Percentiles rank a stretch among this genome's conserved stretches.
phyloP scores from a whole-genome alignment of 805 yeast genomes.

The Myxozyma monticola region DNA sequence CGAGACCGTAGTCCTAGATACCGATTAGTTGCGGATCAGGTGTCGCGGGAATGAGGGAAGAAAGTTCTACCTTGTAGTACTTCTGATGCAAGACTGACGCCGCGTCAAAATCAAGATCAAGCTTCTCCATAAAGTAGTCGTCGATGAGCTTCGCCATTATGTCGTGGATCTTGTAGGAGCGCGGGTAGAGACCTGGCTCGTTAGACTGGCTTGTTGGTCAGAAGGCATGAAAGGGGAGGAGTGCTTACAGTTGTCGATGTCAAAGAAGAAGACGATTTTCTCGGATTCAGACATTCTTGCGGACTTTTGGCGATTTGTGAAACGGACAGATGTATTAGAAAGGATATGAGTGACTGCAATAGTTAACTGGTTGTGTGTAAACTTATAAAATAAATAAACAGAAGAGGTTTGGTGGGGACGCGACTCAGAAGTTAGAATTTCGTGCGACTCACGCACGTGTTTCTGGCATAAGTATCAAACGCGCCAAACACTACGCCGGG shows the following conservation, averaged over 20 bases:
- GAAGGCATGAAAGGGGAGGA: neutral
- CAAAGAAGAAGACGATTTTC: constrained; percentile 65
- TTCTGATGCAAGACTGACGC: constrained; percentile 69
- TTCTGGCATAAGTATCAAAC: too few relatives aligned
- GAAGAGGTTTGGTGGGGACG: too few relatives aligned
- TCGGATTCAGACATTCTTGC: constrained; percentile 15
- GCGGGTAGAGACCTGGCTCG: constrained; percentile 54
- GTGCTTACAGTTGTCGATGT: constrained; percentile 77
- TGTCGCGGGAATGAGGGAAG: neutral
- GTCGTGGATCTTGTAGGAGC: constrained; percentile 75
- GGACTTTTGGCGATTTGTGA: too few relatives aligned
- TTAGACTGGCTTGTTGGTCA: neutral
- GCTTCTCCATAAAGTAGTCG: constrained; percentile 66
- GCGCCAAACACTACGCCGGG: too few relatives aligned
- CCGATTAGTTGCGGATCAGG: neutral
- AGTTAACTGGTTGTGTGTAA: too few relatives aligned
- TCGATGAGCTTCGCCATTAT: constrained; percentile 86
- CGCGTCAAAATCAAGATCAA: constrained; percentile 64
- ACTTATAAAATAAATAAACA: too few relatives aligned
- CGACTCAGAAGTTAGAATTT: too few relatives aligned
- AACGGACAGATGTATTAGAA: too few relatives aligned
- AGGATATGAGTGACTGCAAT: too few relatives aligned
- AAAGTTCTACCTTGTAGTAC: constrained; percentile 55
- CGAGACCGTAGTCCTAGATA: constrained; percentile 76
- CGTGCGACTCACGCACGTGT: too few relatives aligned